A percentile compares a stretch with the other conserved stretches of the same genome.
Conservation (phyloP, 352 stramenopile species). For the Pythium scleroteichum region DNA sequence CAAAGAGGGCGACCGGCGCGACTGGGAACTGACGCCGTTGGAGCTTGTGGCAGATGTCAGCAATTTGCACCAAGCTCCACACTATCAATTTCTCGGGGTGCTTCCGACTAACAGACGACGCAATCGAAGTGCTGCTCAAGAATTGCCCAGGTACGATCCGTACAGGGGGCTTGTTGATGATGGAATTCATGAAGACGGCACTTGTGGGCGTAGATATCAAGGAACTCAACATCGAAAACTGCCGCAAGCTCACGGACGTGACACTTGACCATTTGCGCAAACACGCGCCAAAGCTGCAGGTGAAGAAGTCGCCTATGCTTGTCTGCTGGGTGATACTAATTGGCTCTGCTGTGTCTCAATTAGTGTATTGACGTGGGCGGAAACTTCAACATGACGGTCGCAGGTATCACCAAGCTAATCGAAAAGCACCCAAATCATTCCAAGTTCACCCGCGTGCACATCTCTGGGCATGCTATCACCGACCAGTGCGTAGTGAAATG, state of each 20-base stretch:
- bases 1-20: too few species aligned
- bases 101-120: slow-evolving; percentile 87
- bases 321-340: neutral
- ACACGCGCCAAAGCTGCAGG: slow-evolving; percentile 78
- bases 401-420: slow-evolving; percentile 85
- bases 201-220: slow-evolving; percentile 61
- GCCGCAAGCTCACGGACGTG: slow-evolving; percentile 82
- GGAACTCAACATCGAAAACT: slow-evolving; percentile 89
- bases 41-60: slow-evolving; percentile 49
- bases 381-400: slow-evolving; percentile 90
- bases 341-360: neutral
- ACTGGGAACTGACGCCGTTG: too few species aligned
- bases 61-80: slow-evolving; percentile 83
- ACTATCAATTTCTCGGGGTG: slow-evolving; percentile 86
- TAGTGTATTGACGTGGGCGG: slow-evolving; percentile 85
- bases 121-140: slow-evolving; percentile 75
- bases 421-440: slow-evolving; percentile 90
- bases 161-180: too few species aligned
- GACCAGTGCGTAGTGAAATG: slow-evolving; percentile 59
- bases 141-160: slow-evolving; percentile 69
- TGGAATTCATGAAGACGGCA: too few species aligned
- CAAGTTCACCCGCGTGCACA: slow-evolving; percentile 85
- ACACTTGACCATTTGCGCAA: slow-evolving; percentile 81
- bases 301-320: slow-evolving; percentile 15
- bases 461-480: slow-evolving; percentile 80